These are phyloP conservation scores for Dimargaris verticillata DNA, from an alignment of 192 early-diverging fungal species.

Conservation along the genomic window DNA sequence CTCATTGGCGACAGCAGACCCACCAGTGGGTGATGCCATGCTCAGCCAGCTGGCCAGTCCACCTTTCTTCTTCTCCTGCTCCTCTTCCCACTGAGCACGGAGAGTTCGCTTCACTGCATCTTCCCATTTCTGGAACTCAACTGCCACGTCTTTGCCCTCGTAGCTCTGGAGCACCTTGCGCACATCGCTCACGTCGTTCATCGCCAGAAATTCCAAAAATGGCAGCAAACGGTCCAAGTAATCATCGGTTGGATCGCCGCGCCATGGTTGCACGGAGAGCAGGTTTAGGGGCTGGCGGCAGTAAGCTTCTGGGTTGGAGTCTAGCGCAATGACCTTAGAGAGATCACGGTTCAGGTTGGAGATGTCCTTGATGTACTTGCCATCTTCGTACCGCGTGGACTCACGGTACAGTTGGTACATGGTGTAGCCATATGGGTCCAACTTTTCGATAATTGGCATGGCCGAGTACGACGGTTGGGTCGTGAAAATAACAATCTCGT, in stretches of 20 bases:
- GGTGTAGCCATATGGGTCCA: conserved; percentile 79
- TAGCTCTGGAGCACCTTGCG: conserved; percentile 54
- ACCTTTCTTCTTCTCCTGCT: conserved; percentile 34
- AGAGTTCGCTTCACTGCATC: conserved; percentile 42
- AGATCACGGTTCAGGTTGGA: conserved; percentile 86
- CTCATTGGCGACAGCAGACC: conserved; percentile 31
- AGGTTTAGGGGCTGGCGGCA: conserved; percentile 85
- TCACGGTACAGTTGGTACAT: conserved; percentile 86
- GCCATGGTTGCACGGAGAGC: conserved; percentile 69
- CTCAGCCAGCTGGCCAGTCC: conserved; percentile 36
- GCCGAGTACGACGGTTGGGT: conserved; percentile 69
- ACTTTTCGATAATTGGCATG: conserved; percentile 62
- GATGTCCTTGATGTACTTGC: conserved; percentile 76
- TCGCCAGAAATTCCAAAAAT: conserved; percentile 65
- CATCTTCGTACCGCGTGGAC: conserved; percentile 70
- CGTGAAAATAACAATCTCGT: conserved; percentile 92
- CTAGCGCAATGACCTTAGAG: conserved; percentile 82
- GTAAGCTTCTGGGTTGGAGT: conserved; percentile 72
- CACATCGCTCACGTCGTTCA: conserved; percentile 60
- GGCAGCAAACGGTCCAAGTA: conserved; percentile 72
- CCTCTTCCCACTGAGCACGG: conserved; percentile 48
- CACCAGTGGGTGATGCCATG: conserved; percentile 16
- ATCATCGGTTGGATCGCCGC: conserved; percentile 60
- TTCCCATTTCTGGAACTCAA: conserved; percentile 52
- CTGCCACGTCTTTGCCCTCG: conserved; percentile 45